phyloP scores from a whole-genome alignment of 768 basidiomycete species.

The Suillus subaureus region DNA sequence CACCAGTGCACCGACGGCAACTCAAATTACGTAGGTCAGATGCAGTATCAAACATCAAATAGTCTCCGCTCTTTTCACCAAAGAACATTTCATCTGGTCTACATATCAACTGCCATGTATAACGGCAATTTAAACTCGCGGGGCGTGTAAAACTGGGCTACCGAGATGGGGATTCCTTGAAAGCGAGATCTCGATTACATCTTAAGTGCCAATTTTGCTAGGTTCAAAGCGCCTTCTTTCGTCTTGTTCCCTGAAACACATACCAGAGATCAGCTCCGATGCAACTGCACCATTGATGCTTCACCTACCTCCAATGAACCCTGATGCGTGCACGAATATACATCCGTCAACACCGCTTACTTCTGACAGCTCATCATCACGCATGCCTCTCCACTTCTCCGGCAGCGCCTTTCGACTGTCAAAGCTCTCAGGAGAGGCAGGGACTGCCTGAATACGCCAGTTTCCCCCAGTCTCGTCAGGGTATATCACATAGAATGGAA shows the following conservation, averaged over 20 bases:
- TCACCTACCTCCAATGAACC: conserved; percentile 89
- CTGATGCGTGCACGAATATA: conserved; percentile 93
- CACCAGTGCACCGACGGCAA: not conserved
- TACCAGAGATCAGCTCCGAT: conserved; percentile 1
- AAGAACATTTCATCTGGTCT: conserved; percentile 3
- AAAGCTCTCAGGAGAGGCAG: conserved; percentile 80
- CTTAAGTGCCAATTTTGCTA: conserved; percentile 70
- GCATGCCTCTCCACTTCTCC: conserved; percentile 88
- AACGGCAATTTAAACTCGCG: conserved; percentile 6
- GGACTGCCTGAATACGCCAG: conserved; percentile 95
- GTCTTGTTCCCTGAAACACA: conserved; percentile 75
- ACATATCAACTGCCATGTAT: not conserved
- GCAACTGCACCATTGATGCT: conserved; percentile 10
- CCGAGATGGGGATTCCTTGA: conserved; percentile 4
- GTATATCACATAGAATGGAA: conserved; percentile 86
- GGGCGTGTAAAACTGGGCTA: not conserved
- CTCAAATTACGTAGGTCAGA: not conserved
- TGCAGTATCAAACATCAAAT: not conserved
- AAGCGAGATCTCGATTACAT: conserved; percentile 25
- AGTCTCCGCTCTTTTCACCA: not conserved
- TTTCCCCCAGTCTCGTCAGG: conserved; percentile 74
- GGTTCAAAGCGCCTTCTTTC: conserved; percentile 80
- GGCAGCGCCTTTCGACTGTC: conserved; percentile 91
- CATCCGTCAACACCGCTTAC: conserved; percentile 78
- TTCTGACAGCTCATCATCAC: conserved; percentile 80